Percentiles rank a stretch among this genome's conserved stretches.
Evolutionary conservation across 2,329 filamentous ascomycete genomes (phyloP).

Genomic region (Davidsoniella eucalypti): DNA sequence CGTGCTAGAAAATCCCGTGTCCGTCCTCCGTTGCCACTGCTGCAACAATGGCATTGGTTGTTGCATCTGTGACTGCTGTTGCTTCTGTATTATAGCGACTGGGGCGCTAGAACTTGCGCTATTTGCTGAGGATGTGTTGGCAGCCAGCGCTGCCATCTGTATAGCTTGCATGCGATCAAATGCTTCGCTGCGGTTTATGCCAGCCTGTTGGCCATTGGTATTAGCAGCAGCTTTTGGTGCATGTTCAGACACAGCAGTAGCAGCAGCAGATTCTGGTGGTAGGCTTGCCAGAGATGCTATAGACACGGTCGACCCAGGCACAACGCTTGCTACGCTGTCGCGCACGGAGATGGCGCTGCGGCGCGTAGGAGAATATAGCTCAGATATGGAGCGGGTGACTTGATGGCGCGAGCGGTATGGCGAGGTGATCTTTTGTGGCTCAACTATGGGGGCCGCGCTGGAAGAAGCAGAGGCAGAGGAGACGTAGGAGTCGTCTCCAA

Average conservation of each 20-base stretch:
- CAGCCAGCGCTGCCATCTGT: slow-evolving; percentile 7
- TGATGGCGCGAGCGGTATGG: slow-evolving; percentile 28
- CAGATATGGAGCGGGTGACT: slow-evolving; percentile 38
- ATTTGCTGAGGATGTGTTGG: too few relatives aligned
- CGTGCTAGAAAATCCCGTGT: neutral
- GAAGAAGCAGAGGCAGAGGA: neutral
- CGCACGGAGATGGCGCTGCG: slow-evolving; percentile 5
- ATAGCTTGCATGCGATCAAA: slow-evolving; percentile 7
- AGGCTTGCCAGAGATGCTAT: slow-evolving; percentile 1
- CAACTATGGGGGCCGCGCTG: neutral
- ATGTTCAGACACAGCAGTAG: neutral
- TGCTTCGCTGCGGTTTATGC: slow-evolving; percentile 12
- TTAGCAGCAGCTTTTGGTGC: slow-evolving; percentile 18
- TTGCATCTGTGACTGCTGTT: neutral
- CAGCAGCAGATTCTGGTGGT: slow-evolving; percentile 19
- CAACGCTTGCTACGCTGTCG: slow-evolving; percentile 16
- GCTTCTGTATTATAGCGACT: neutral
- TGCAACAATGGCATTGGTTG: slow-evolving; percentile 1
- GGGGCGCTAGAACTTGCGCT: neutral
- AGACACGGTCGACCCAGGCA: slow-evolving; percentile 4
- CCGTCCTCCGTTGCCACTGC: neutral
- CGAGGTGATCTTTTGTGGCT: slow-evolving; percentile 8
- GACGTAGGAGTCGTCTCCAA: neutral
- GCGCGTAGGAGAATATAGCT: slow-evolving; percentile 29
- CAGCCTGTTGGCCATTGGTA: slow-evolving; percentile 15